Evolutionary conservation across 2,329 filamentous ascomycete genomes (phyloP), one percentile per base, ranked within the genome.

Genomic region (Aspergillus japonicus): DNA sequence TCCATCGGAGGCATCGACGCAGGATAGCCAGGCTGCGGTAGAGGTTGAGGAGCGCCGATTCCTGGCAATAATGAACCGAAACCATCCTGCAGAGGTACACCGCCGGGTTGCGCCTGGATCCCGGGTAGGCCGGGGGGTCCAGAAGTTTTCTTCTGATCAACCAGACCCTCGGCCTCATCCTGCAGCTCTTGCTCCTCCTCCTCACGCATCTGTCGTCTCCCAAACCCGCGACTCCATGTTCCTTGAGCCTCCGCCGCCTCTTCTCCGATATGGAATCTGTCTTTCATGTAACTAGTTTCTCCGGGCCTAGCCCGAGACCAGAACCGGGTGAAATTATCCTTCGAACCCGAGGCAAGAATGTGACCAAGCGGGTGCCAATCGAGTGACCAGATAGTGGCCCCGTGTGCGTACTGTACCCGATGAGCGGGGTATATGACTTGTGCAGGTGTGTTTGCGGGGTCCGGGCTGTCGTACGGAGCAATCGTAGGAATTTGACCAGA

Each of bases 331-430:
- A 96, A 93, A 47, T 95, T 89, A 75, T 99, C 95, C 75, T 99
- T 98, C 11, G 93, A 96, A 12, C 95, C 95, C 2, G 94, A 96
- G 0, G 93, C 93, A 7, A 99, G 85, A 64, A 99, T 94, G 72
- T 99, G 95, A 29, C 95, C 95, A 0, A 98, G 83, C 0, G 95
- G 95, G 73, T 99, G 95, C 93, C 95, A 99, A 79, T 97, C 93
- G 53, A 99, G 84, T 19, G 93, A 96, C 95, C 95, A 99, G 65
- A 99, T 95, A 19, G 92, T 92, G 73, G 93, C 96, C 67, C 96
- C 91, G 74, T 99, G 95, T 0, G 95, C 95, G 71, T 89, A 94
- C 7, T 90, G 87, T 33, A 97, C 79, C 69, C 87, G 89, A 79
- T 98, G 94, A 3, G 92, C 92, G 1, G 95, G 95, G 73, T 91